Base-by-base conservation (phyloP, 306 rosid genomes). In the Parietaria judaica region DNA sequence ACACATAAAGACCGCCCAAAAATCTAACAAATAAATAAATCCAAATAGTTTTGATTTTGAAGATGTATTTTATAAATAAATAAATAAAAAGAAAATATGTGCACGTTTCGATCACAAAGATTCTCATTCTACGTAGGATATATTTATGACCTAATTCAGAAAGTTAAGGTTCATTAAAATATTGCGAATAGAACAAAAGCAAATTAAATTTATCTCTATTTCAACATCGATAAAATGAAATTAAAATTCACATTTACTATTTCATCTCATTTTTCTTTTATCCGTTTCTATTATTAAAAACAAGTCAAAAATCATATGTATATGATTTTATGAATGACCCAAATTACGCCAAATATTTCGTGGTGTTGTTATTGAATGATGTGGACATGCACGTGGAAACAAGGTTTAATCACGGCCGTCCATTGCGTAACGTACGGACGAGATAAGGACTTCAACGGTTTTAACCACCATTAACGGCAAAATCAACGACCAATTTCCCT, bases 391-490 rank as follows among this genome's bases (percentile, higher is more conserved):
- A 62, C 70, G 66, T 63, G 70, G 36, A 13, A 37, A 16, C 7
- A 14, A 17, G 56, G 8, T 44, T 8, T 44, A 39, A 11, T 66
- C 16, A 65, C 52, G 47, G 44, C 72, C 72, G 36, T 66, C 7
- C 4, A 55, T 59, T 72, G 37, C 6, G 12, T 14, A 37, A 58
- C 71, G 39, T 57, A 23, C 12, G 50, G 12, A 13, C 44, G 56
- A 16, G 65, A 61, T 66, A 1, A 41, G 10, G 35, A 66, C 54
- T 44, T 65, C 66, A 75, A 70, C 69, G 55, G 72, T 37, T 52
- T 11, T 56, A 76, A 71, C 73, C 80, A 47, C 62, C 72, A 76
- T 70, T 62, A 74, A 64, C 72, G 79, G 72, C 79, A 60, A 50
- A 49, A 65, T 48, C 35, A 52, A 51, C 35, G 70, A 71, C 51